phyloP scores from a whole-genome alignment of 2,329 filamentous ascomycete genomes.

The Fusarium dimerum region DNA sequence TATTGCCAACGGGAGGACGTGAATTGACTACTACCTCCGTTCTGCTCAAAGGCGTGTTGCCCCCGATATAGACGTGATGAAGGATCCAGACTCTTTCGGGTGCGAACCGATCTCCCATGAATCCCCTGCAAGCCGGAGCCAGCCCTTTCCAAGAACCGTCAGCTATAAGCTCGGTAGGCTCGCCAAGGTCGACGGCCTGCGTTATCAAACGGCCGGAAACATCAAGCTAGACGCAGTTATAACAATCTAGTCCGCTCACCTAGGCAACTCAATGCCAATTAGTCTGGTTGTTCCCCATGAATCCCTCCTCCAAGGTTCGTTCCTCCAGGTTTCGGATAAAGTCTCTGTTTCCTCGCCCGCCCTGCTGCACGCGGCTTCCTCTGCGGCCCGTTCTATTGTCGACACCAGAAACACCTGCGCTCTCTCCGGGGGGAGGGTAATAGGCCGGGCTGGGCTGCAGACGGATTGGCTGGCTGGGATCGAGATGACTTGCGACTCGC shows the following conservation, averaged over 20 bases:
- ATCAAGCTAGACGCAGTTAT: slow-evolving; percentile 16
- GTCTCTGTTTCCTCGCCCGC: slow-evolving; percentile 69
- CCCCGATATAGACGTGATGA: too few relatives aligned
- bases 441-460: slow-evolving; percentile 95
- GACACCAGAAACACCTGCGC: slow-evolving; percentile 59
- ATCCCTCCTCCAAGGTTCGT: slow-evolving; percentile 89
- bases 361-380: slow-evolving; percentile 69
- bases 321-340: slow-evolving; percentile 96
- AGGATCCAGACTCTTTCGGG: too few relatives aligned
- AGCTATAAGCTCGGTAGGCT: too few relatives aligned
- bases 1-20: too few relatives aligned
- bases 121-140: too few relatives aligned
- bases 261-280: slow-evolving; percentile 63
- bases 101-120: too few relatives aligned
- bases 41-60: too few relatives aligned
- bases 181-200: slow-evolving; percentile 2
- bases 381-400: slow-evolving; percentile 69
- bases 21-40: too few relatives aligned
- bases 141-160: too few relatives aligned
- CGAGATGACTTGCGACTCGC: slow-evolving; percentile 91
- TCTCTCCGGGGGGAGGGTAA: slow-evolving; percentile 89
- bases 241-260: slow-evolving; percentile 18
- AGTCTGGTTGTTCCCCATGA: slow-evolving; percentile 64
- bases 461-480: slow-evolving; percentile 90
- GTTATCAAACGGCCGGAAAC: slow-evolving; percentile 2